These are phyloP conservation scores for Leccinum ochraceum DNA, from an alignment of 768 basidiomycete species.

Conservation along the genomic window DNA sequence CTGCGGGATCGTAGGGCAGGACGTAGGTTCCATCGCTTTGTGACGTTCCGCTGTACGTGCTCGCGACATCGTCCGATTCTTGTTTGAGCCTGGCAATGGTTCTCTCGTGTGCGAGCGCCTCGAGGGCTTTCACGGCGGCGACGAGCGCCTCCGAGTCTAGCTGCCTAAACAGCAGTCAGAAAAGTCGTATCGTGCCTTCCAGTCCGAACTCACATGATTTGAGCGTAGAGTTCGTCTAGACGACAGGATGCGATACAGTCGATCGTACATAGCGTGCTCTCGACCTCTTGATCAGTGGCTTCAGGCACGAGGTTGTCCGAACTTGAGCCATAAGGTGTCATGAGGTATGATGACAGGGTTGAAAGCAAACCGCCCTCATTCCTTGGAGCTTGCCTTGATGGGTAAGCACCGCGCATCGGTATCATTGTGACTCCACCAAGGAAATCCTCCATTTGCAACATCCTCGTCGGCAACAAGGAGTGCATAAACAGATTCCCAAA, in stretches of 20 bases:
- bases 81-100: conserved; percentile 79
- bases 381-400: conserved; percentile 59
- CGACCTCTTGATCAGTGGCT: conserved; percentile 89
- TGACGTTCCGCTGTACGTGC: conserved; percentile 34
- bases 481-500: conserved; percentile 95
- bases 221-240: conserved; percentile 90
- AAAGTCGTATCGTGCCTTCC: neutral
- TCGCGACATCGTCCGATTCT: conserved; percentile 58
- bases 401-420: conserved; percentile 77
- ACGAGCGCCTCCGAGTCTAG: conserved; percentile 78
- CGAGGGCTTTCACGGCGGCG: conserved; percentile 82
- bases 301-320: conserved; percentile 79
- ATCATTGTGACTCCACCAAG: conserved; percentile 93
- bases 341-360: conserved; percentile 90
- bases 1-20: conserved; percentile 92
- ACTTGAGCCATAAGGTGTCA: conserved; percentile 86
- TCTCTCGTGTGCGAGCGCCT: conserved; percentile 87
- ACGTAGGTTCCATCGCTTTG: conserved; percentile 49
- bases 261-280: conserved; percentile 91
- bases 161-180: conserved; percentile 50
- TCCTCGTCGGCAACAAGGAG: conserved; percentile 83
- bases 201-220: conserved; percentile 75
- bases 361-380: conserved; percentile 92
- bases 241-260: conserved; percentile 95
- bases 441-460: conserved; percentile 99